A percentile compares a stretch with the other conserved stretches of the same genome.
These are phyloP conservation scores for Xylariaceae sp. DNA, from an alignment of 2,329 filamentous ascomycete genomes.

Conservation along the genomic window DNA sequence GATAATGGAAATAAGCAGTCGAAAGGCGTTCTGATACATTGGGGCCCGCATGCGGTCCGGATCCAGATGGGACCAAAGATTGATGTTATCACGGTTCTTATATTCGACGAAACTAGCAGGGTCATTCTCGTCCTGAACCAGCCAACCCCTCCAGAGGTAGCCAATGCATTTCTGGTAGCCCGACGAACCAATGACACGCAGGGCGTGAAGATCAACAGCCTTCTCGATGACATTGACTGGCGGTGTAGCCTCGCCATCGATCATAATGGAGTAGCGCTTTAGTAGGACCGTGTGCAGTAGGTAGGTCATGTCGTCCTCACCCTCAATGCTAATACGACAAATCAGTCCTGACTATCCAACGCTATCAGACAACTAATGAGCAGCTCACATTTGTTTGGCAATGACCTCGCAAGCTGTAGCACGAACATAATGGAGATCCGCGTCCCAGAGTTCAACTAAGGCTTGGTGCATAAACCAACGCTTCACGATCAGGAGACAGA, in stretches of 20 bases:
- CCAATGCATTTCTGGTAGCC: conserved; percentile 96
- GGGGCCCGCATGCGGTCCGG: conserved; percentile 94
- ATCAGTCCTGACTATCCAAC: not conserved
- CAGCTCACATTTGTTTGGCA: conserved; percentile 70
- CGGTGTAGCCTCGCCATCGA: conserved; percentile 69
- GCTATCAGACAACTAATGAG: not conserved
- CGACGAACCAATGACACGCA: conserved; percentile 85
- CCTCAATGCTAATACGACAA: conserved; percentile 67
- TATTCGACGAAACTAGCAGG: conserved; percentile 89
- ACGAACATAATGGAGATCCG: conserved; percentile 77
- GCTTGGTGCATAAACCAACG: conserved; percentile 81
- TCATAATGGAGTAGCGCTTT: conserved; percentile 82
- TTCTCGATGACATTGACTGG: conserved; percentile 91
- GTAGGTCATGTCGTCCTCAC: conserved; percentile 76
- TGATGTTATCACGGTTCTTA: conserved; percentile 75
- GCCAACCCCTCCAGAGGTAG: conserved; percentile 93
- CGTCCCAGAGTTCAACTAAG: conserved; percentile 84
- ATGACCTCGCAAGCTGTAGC: conserved; percentile 88
- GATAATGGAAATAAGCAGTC: conserved; percentile 80
- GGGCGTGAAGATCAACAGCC: conserved; percentile 88
- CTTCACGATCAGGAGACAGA: conserved; percentile 73
- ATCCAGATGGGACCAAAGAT: conserved; percentile 81
- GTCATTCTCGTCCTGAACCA: conserved; percentile 93
- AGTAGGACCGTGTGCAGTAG: conserved; percentile 81
- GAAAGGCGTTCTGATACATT: conserved; percentile 87